phyloP scores from a whole-genome alignment of 2,329 filamentous ascomycete species.

The Colletotrichum gloeosporioides region DNA sequence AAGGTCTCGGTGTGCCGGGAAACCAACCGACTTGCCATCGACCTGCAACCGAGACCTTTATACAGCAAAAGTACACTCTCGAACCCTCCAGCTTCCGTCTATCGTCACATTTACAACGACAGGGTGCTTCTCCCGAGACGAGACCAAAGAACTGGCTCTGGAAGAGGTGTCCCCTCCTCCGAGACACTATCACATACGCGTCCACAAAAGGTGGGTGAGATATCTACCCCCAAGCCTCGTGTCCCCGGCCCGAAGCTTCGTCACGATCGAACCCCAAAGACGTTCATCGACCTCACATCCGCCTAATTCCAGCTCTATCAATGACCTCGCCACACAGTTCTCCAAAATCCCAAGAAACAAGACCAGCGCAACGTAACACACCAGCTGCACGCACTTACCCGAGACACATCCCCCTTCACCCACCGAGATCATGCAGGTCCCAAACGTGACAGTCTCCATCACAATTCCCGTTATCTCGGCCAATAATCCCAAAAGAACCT shows the following conservation, averaged over 20 bases:
- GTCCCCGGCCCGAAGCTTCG: neutral
- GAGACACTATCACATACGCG: neutral
- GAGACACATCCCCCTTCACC: neutral
- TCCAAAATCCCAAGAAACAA: neutral
- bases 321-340: neutral
- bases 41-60: neutral
- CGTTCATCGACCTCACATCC: neutral
- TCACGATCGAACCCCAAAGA: neutral
- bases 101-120: neutral
- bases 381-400: neutral
- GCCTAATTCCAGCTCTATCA: neutral
- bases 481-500: neutral
- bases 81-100: neutral
- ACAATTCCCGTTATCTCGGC: neutral
- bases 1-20: neutral
- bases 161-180: neutral
- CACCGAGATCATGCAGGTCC: slow-evolving; percentile 1
- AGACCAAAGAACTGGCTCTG: neutral
- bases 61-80: neutral
- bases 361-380: neutral
- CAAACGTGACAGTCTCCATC: neutral
- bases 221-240: neutral
- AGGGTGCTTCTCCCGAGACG: neutral
- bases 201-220: neutral
- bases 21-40: neutral